Percentiles rank a stretch among this genome's conserved stretches.
Evolutionary conservation across 163 green algal species (phyloP).

Genomic region (Chlamydomonas reinhardtii): DNA sequence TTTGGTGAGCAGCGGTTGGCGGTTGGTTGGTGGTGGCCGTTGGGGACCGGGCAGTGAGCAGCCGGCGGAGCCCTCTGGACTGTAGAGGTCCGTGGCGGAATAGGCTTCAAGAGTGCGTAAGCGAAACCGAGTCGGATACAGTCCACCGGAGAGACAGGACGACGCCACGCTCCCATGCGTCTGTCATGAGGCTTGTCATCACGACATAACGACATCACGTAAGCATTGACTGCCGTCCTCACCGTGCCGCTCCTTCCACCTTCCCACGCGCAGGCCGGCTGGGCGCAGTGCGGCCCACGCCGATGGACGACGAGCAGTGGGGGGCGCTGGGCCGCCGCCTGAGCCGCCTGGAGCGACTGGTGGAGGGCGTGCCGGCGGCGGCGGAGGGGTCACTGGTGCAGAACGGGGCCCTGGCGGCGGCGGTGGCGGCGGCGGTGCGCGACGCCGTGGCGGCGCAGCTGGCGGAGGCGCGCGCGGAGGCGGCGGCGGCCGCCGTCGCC

Average conservation of each 20-base stretch:
- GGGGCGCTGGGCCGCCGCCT: conserved; percentile 68
- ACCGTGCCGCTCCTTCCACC: too few relatives aligned
- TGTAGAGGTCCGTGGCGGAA: too few relatives aligned
- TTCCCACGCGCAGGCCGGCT: background rate
- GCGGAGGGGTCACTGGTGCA: conserved; percentile 30
- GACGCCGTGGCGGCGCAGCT: conserved; percentile 39
- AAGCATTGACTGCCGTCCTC: too few relatives aligned
- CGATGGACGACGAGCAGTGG: conserved; percentile 71
- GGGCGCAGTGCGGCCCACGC: background rate
- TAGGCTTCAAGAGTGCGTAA: too few relatives aligned
- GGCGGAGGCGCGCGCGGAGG: conserved; percentile 26
- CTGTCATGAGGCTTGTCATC: too few relatives aligned
- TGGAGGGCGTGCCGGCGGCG: conserved; percentile 60
- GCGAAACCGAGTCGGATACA: too few relatives aligned
- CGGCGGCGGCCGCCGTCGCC: conserved; percentile 8
- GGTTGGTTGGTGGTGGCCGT: background rate
- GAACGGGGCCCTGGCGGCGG: conserved; percentile 1
- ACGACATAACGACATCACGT: too few relatives aligned
- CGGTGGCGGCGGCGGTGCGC: conserved; percentile 43
- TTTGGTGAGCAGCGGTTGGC: background rate
- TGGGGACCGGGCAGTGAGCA: background rate
- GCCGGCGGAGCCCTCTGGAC: too few relatives aligned
- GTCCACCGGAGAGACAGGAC: too few relatives aligned
- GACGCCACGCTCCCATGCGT: too few relatives aligned
- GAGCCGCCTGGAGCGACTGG: conserved; percentile 57